Conservation (phyloP, 805 yeast genomes). For the Phaffomyces thermotolerans region DNA sequence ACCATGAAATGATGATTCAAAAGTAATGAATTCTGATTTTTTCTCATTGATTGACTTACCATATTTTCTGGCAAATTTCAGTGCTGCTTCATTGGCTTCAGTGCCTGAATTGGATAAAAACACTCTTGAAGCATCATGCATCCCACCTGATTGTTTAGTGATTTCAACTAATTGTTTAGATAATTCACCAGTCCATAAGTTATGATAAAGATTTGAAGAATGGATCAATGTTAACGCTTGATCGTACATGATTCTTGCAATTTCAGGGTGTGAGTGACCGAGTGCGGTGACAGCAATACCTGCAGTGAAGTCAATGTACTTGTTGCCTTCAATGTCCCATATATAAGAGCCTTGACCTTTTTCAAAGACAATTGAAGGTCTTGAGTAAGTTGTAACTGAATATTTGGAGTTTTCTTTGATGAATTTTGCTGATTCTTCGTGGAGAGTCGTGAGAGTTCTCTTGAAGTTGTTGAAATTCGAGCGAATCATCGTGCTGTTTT, state of each 20-base stretch:
- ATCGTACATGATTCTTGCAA: conserved; percentile 61
- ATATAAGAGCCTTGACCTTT: conserved; percentile 77
- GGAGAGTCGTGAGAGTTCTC: no score
- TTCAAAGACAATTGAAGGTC: conserved; percentile 69
- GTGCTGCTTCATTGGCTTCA: conserved; percentile 75
- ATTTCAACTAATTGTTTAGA: conserved; percentile 61
- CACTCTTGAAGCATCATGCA: conserved; percentile 72
- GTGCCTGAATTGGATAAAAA: conserved; percentile 67
- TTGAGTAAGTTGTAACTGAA: conserved; percentile 71
- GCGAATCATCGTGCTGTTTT: conserved; percentile 2
- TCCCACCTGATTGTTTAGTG: conserved; percentile 70
- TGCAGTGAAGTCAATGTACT: conserved; percentile 85
- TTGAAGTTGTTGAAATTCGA: not conserved
- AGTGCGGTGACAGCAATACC: conserved; percentile 97
- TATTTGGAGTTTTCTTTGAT: conserved; percentile 32
- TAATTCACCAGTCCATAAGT: conserved; percentile 75
- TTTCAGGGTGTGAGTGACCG: conserved; percentile 77
- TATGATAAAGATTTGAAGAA: conserved; percentile 79
- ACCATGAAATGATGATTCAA: conserved; percentile 89
- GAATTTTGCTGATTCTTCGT: conserved; percentile 24
- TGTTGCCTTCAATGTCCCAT: conserved; percentile 71
- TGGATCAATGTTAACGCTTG: conserved; percentile 75
- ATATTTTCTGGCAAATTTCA: conserved; percentile 73
- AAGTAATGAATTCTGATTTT: conserved; percentile 78
- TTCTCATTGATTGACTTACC: conserved; percentile 50